phyloP scores from a whole-genome alignment of 371 early-diverging fungal species.

The Mucor velutinosus region DNA sequence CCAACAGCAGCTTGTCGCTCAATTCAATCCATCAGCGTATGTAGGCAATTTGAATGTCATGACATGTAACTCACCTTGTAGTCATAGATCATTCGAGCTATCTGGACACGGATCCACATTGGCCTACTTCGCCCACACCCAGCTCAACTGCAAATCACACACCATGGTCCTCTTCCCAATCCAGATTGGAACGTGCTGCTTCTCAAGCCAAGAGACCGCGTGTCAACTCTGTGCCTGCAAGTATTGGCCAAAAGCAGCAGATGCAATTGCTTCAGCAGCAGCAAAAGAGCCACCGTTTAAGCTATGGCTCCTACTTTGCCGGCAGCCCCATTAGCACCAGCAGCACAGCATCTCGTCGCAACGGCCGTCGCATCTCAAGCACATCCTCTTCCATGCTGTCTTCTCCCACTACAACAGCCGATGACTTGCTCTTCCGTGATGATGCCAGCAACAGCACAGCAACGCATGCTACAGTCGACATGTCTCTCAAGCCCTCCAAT shows the following conservation, averaged over 20 bases:
- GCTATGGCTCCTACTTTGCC: constrained; percentile 25
- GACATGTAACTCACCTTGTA: not conserved
- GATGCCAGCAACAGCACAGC: not conserved
- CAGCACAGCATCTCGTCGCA: constrained; percentile 4
- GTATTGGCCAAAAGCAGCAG: constrained; percentile 30
- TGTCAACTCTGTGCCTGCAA: constrained; percentile 43
- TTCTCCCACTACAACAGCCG: not conserved
- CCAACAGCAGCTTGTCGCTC: constrained; percentile 18
- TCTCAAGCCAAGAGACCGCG: constrained; percentile 38
- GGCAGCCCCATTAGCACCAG: not conserved
- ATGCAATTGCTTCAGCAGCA: constrained; percentile 15
- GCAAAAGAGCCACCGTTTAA: constrained; percentile 23
- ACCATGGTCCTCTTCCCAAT: constrained; percentile 26
- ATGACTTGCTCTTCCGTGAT: constrained; percentile 5
- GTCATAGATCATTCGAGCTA: not conserved
- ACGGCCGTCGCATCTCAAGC: not conserved
- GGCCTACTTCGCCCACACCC: constrained; percentile 2
- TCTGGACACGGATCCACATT: constrained; percentile 3
- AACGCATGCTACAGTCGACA: not conserved
- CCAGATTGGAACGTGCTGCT: constrained; percentile 20
- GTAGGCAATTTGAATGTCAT: not conserved
- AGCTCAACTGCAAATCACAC: not conserved
- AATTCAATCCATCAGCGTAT: constrained; percentile 2
- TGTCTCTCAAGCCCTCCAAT: not conserved
- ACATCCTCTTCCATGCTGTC: constrained; percentile 10